phyloP scores from a whole-genome alignment of 1,139 yeast species.

The Yamadazyma mexicana region DNA sequence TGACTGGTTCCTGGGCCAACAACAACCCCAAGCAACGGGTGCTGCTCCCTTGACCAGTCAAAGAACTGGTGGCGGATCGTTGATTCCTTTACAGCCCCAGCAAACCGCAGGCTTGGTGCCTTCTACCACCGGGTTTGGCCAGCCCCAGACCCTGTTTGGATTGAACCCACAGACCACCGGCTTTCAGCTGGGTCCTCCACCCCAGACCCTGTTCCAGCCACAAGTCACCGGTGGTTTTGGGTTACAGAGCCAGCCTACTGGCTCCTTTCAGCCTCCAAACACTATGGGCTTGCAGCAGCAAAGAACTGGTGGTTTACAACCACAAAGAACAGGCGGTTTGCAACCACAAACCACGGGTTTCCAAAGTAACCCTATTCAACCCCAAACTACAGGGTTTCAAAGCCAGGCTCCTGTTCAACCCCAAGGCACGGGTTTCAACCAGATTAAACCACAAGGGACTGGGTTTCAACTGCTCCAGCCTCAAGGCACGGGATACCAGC shows the following conservation, averaged over 20 bases:
- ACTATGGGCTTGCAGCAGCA: slow-evolving; percentile 28
- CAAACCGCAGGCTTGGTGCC: slow-evolving; percentile 50
- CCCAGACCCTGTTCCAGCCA: slow-evolving; percentile 16
- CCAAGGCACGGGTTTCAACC: slow-evolving; percentile 31
- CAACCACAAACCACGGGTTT: slow-evolving; percentile 22
- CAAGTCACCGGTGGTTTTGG: slow-evolving; percentile 31
- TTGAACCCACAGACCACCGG: slow-evolving; percentile 31
- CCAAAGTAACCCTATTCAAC: slow-evolving; percentile 31
- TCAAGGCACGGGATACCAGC: slow-evolving; percentile 38
- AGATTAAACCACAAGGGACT: slow-evolving; percentile 5
- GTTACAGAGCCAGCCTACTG: not conserved
- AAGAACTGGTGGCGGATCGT: slow-evolving; percentile 45
- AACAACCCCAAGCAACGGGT: slow-evolving; percentile 20
- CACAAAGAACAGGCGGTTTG: slow-evolving; percentile 32
- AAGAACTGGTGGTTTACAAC: slow-evolving; percentile 32
- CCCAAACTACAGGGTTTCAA: slow-evolving; percentile 32
- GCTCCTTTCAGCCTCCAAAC: slow-evolving; percentile 21
- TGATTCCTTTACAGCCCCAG: slow-evolving; percentile 49
- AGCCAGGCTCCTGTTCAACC: slow-evolving; percentile 39
- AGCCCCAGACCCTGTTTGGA: not conserved
- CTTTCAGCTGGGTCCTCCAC: slow-evolving; percentile 1
- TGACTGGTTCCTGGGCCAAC: slow-evolving; percentile 27
- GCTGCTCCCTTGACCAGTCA: slow-evolving; percentile 29
- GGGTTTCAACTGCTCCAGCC: slow-evolving; percentile 39
- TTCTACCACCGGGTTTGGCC: slow-evolving; percentile 15